Evolutionary conservation across 805 yeast species (phyloP), one percentile per base, ranked within the genome.

Genomic region (Danielia oregonensis): DNA sequence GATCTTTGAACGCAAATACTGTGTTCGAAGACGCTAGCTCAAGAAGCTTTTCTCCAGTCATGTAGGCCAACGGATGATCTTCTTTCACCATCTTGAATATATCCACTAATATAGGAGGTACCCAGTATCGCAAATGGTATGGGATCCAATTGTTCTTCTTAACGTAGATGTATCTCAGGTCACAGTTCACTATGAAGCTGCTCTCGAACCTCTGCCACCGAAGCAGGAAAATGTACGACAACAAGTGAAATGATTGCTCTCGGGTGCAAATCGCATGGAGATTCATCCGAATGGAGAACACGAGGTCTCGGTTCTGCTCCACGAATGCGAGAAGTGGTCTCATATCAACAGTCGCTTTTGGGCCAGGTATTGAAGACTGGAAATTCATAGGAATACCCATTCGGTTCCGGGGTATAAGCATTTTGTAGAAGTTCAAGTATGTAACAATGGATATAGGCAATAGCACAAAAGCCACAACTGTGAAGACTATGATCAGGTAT

Each of bases 391-490:
- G 51, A 7, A 40, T 26, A 19, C 33, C 35, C 1, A 44, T 30
- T 18, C 49, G 41, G 10, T 42, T 47, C 6, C 39, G 37, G 1
- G 72, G 72, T 4, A 67, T 54, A 10, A 67, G 44, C 17, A 55
- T 44, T 27, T 45, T 43, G 44, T 63, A 65, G 44, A 66, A 65
- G 32, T 57, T 55, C 23, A 49, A 36, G 46, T 66, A 67, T 5
- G 70, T 49, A 23, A 65, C 16, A 2, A 60, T 29, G 5, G 71
- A 57, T 8, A 64, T 37, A 3, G 72, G 71, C 11, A 63, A 42
- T 4, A 66, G 51, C 7, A 65, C 46, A 2, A 44, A 37, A 17
- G 57, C 32, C n/a, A 58, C 30, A n/a, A 62, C 42, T 17, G 51
- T 26, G 28, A 39, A 43, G 26, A 40, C 30, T 14, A 44, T 44